phyloP scores from a whole-genome alignment of 2,329 filamentous ascomycete species.

The Tolypocladium endophyticum region DNA sequence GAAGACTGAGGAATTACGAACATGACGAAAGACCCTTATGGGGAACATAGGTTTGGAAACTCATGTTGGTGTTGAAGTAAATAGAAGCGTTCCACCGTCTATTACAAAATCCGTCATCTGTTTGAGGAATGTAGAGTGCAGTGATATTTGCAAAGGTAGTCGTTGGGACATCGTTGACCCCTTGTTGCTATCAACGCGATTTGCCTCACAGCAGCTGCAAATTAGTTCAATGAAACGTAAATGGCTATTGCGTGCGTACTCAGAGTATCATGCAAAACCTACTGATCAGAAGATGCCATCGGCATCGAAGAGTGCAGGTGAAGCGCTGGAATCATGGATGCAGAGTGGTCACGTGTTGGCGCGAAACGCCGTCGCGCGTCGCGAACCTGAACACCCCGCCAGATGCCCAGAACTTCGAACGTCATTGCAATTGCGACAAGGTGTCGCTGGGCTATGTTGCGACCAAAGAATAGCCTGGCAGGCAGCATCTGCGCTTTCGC shows the following conservation, averaged over 20 bases:
- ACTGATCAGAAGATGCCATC: neutral
- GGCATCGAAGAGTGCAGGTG: neutral
- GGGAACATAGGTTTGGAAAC: too few relatives aligned
- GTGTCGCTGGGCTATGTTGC: neutral
- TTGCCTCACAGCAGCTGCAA: neutral
- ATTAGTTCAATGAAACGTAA: neutral
- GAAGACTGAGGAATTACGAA: neutral
- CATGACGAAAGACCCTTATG: neutral
- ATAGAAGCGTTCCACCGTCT: neutral
- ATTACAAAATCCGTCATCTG: too few relatives aligned
- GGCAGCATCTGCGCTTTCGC: neutral
- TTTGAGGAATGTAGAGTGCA: neutral
- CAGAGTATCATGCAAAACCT: neutral
- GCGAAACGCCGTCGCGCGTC: neutral
- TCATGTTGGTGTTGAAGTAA: neutral
- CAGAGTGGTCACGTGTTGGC: neutral
- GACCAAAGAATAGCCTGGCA: neutral
- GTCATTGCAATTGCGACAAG: neutral
- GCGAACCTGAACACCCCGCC: neutral
- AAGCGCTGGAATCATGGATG: neutral
- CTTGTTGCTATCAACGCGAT: too few relatives aligned
- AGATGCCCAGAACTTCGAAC: neutral
- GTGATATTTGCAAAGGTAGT: neutral
- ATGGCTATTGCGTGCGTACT: neutral
- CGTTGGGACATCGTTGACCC: too few relatives aligned